Conservation (phyloP, 805 yeast genomes). For the Priceomyces medius region DNA sequence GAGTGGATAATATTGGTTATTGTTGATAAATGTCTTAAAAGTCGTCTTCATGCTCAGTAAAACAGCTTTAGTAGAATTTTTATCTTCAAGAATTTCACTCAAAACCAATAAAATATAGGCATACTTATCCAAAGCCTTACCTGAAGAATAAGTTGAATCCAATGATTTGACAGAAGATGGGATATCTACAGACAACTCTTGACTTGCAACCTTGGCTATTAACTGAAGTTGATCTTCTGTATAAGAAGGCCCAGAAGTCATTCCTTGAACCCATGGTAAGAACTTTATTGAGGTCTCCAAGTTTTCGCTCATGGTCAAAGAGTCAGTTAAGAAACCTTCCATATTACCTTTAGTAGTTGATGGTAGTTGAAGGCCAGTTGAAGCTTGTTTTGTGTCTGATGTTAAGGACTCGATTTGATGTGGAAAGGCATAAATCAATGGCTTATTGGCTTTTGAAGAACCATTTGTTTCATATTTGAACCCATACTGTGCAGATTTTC, state of each 20-base stretch:
- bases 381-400: slow-evolving; percentile 20
- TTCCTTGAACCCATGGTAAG: slow-evolving; percentile 44
- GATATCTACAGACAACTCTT: slow-evolving; percentile 49
- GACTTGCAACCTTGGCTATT: slow-evolving; percentile 45
- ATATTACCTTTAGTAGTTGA: slow-evolving; percentile 54
- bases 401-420: slow-evolving; percentile 48
- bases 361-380: slow-evolving; percentile 43
- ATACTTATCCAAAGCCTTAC: slow-evolving; percentile 56
- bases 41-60: slow-evolving; percentile 42
- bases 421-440: slow-evolving; percentile 52
- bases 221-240: slow-evolving; percentile 43
- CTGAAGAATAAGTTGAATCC: slow-evolving; percentile 50
- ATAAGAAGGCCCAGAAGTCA: slow-evolving; percentile 33
- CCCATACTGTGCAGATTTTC: slow-evolving; percentile 46
- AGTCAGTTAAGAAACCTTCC: slow-evolving; percentile 44
- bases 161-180: slow-evolving; percentile 33
- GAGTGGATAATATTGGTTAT: slow-evolving; percentile 49
- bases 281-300: slow-evolving; percentile 41
- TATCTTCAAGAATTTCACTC: slow-evolving; percentile 46
- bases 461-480: slow-evolving; percentile 53
- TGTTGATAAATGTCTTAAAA: slow-evolving; percentile 37
- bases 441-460: slow-evolving; percentile 42
- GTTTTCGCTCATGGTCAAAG: slow-evolving; percentile 37
- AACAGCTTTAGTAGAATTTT: slow-evolving; percentile 34
- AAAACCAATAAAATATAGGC: slow-evolving; percentile 55